Evolutionary conservation across 306 rosid species (phyloP), one percentile per base, ranked within the genome.

Genomic region (Luffa aegyptiaca): DNA sequence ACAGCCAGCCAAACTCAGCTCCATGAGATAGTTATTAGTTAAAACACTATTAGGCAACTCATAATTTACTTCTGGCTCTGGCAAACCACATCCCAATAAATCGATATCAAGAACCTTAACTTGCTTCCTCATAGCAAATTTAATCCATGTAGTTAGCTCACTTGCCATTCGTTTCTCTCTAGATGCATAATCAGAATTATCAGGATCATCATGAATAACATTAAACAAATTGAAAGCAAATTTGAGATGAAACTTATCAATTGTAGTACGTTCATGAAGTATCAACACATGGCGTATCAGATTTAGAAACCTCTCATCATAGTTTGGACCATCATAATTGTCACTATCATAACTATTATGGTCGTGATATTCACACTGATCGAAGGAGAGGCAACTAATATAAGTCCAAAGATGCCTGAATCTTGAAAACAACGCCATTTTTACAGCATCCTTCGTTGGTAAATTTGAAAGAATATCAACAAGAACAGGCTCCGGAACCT

Each of bases 121-220:
- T 49, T 51, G 44, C 52, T 74, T 74, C 78, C 48, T 74, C 78
- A 49, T 6, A 74, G 63, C n/a, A 74, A 74, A 74, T 16, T 35
- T 33, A 74, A 74, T 36, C 78, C 78, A 74, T 39, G 78, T 33
- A 16, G 59, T 74, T 14, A 74, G 62, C 46, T 74, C 78, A 74
- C 62, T 31, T 51, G 78, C 62, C 59, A 74, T 74, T 36, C 44
- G 59, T 35, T 31, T 49, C 46, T 74, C 78, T 18, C 52, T 74
- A 3, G n/a, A 49, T 26, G 63, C 78, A 7, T 74, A 74, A 74
- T 17, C 26, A 21, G 63, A 51, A 18, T 74, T 17, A 51, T 26
- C 44, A 8, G 42, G 62, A 35, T 74, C 78, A 14, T 33, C 46
- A 74, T 51, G 8, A 17, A 36, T 9, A 11, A 35, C 26, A 51